Base-by-base conservation (phyloP, 805 yeast genomes). In the Zygosaccharomyces bisporus region DNA sequence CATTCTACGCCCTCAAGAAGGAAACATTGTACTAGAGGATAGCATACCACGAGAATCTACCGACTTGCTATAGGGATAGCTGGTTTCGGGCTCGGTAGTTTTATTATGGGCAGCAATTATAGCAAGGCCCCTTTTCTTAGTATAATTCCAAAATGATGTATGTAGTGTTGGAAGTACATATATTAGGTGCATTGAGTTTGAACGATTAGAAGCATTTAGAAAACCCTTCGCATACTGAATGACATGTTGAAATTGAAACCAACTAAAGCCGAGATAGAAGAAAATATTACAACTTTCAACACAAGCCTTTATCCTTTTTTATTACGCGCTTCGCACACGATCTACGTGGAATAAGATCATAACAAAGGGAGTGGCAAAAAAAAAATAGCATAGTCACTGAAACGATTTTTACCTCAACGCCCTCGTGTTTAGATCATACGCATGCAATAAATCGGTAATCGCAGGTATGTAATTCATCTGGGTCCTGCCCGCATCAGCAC, bases 301-400 rank as follows among this genome's bases (percentile, higher is more conserved):
- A 29, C 17, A 13, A 30, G 30, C 35, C 29, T n/a, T n/a, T 16
- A 42, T 42, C 25, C 35, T 21, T 20, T 34, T 34, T 29, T n/a
- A 39, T 40, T 48, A 47, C 52, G 52, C 52, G 36, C 52, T 41
- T 49, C 52, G 52, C 49, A 34, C 49, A 44, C 51, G 51, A 47
- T 47, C 51, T 37, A 47, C 49, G 52, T 41, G 52, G 35, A 33
- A 34, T 17, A 33, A 35, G 40, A 34, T 19, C 24, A 35, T 25
- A 21, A 24, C 25, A 45, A 41, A 25, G 35, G 40, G 34, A 31
- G 37, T 17, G 13, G 25, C 25, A 21, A 21, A 21, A 21, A 21
- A 21, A 6, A 45, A 23, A 35, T 13, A 14, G 10, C 24, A n/a
- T 25, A 20, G 19, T 36, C 13, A 21, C 29, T 19, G n/a, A 13